phyloP scores from a whole-genome alignment of 2,329 filamentous ascomycete species.

The Bisporella sp. region DNA sequence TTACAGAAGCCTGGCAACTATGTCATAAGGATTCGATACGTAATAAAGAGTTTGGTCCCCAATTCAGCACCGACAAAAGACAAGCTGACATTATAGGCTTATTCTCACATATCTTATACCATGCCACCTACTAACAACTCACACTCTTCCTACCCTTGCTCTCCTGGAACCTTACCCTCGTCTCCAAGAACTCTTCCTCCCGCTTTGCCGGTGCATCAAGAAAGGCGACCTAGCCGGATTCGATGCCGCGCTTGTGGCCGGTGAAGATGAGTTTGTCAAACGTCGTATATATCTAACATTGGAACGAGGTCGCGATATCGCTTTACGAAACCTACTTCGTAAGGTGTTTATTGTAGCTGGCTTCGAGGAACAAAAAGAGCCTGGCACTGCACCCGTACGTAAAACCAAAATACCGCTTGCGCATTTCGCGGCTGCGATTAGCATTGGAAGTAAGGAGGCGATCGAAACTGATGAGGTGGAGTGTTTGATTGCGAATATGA shows the following conservation, averaged over 20 bases:
- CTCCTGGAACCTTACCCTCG: constrained; percentile 70
- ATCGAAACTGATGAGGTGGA: constrained; percentile 91
- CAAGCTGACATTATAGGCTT: constrained; percentile 43
- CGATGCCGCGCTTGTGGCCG: constrained; percentile 70
- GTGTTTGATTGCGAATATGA: constrained; percentile 90
- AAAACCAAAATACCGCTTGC: constrained; percentile 73
- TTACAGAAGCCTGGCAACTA: constrained; percentile 74
- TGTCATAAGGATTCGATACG: constrained; percentile 66
- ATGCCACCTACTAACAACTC: constrained; percentile 81
- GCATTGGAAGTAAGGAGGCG: constrained; percentile 58
- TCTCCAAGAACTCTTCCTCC: constrained; percentile 71
- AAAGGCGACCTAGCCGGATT: constrained; percentile 77
- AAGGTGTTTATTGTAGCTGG: constrained; percentile 86
- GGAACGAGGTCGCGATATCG: constrained; percentile 86
- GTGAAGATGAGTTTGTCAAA: constrained; percentile 90
- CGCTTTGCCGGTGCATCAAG: constrained; percentile 72
- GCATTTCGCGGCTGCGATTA: constrained; percentile 81
- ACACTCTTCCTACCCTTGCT: constrained; percentile 67
- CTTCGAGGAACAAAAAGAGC: constrained; percentile 70
- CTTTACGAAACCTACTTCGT: constrained; percentile 81
- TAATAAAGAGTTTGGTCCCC: constrained; percentile 67
- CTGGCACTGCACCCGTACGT: constrained; percentile 52
- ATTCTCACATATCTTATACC: constrained; percentile 95
- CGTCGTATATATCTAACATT: constrained; percentile 90
- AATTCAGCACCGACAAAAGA: constrained; percentile 13